Evolutionary conservation across 257 asterid genomes (phyloP).

Genomic region (Leptodermis oblonga): DNA sequence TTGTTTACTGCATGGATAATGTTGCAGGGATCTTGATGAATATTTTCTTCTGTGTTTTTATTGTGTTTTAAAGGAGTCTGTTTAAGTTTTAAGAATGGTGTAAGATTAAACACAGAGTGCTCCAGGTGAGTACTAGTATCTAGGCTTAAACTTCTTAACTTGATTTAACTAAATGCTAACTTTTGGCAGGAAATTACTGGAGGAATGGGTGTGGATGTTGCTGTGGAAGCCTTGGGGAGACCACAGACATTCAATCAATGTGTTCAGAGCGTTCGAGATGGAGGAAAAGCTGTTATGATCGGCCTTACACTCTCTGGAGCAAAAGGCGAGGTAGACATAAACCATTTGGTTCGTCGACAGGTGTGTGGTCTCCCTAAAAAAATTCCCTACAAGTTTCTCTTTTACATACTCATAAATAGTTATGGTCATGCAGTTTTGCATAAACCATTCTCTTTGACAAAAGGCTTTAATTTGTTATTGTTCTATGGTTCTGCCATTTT

Average conservation of each 20-base stretch:
- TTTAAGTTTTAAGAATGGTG: background rate
- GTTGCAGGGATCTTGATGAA: constrained; percentile 6
- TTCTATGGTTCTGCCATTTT: background rate
- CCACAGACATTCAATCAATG: constrained; percentile 81
- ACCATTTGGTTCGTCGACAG: constrained; percentile 97
- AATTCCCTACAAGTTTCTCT: background rate
- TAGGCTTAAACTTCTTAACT: background rate
- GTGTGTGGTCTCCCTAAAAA: constrained; percentile 23
- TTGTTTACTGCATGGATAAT: background rate
- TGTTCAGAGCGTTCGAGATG: constrained; percentile 84
- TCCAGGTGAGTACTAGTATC: background rate
- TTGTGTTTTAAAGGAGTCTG: background rate
- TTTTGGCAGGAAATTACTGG: constrained; percentile 80
- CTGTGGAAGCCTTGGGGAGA: constrained; percentile 93
- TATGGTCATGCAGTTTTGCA: background rate
- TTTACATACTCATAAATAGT: background rate
- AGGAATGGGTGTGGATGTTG: constrained; percentile 91
- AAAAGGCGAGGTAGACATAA: constrained; percentile 92
- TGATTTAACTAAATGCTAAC: background rate
- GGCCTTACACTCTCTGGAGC: constrained; percentile 88
- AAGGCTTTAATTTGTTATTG: too few relatives aligned
- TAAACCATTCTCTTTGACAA: background rate
- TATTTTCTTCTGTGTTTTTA: background rate
- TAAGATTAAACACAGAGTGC: background rate
- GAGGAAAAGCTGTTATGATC: constrained; percentile 98